Conservation (phyloP, 495 filamentous ascomycete genomes). For the Trichoderma parareesei region DNA sequence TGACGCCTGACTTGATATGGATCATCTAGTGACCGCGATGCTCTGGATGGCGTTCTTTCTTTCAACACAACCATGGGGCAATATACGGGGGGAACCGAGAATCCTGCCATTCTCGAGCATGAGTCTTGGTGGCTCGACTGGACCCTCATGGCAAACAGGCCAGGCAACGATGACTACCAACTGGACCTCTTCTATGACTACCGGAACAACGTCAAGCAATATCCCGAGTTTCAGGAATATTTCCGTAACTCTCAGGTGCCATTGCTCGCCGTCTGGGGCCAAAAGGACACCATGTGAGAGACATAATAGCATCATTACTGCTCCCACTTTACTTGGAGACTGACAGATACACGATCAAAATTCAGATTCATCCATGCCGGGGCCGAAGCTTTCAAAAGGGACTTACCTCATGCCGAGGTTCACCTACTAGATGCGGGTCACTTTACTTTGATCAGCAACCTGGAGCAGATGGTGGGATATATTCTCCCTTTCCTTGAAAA, state of each 20-base stretch:
- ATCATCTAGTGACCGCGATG: conserved; percentile 24
- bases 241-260: conserved; percentile 46
- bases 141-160: conserved; percentile 36
- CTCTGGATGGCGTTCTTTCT: conserved; percentile 33
- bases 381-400: conserved; percentile 52
- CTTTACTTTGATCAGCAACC: conserved; percentile 40
- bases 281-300: conserved; percentile 40
- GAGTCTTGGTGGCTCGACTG: conserved; percentile 45
- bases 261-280: conserved; percentile 54
- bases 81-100: conserved; percentile 42
- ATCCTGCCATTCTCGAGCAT: conserved; percentile 33
- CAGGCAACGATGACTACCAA: conserved; percentile 48
- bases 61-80: conserved; percentile 44
- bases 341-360: background rate
- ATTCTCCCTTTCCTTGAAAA: conserved; percentile 8
- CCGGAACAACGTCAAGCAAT: conserved; percentile 43
- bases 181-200: conserved; percentile 53
- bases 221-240: conserved; percentile 51
- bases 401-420: conserved; percentile 36
- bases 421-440: conserved; percentile 52
- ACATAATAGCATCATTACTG: background rate
- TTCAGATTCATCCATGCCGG: conserved; percentile 43
- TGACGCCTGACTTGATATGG: background rate
- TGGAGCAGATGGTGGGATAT: background rate
- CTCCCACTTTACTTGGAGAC: too few species aligned